Conservation (phyloP, 2,329 filamentous ascomycete species). For the Ilyonectria robusta region DNA sequence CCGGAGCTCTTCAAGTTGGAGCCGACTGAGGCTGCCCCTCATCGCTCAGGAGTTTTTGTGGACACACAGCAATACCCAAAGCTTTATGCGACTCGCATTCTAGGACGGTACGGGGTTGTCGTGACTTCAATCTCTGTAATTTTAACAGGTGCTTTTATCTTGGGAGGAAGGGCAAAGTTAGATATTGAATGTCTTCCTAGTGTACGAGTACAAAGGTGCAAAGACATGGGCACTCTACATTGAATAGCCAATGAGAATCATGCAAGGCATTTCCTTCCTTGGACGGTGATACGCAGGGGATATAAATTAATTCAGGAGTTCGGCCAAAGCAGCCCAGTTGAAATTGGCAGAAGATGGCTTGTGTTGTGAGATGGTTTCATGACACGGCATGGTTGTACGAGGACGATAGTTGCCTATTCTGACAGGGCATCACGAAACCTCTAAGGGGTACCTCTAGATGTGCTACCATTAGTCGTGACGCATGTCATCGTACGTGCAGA, state of each 20-base stretch:
- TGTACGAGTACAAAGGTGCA: slow-evolving; percentile 5
- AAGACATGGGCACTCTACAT: not conserved
- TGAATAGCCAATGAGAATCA: slow-evolving; percentile 12
- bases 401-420: slow-evolving; percentile 9
- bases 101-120: not conserved
- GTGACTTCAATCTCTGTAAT: slow-evolving; percentile 3
- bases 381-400: not conserved
- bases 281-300: not conserved
- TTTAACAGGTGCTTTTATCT: not conserved
- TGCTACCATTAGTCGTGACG: not conserved
- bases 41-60: not conserved
- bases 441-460: not conserved
- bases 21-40: not conserved
- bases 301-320: not conserved
- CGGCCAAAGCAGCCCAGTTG: not conserved
- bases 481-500: not conserved
- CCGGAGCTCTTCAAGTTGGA: slow-evolving; percentile 17
- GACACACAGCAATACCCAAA: not conserved
- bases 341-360: not conserved
- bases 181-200: not conserved
- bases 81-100: not conserved
- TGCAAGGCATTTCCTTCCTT: not conserved
- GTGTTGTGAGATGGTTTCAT: slow-evolving; percentile 6
- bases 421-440: not conserved
- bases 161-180: not conserved